Evolutionary conservation across 1,284 basidiomycete species (phyloP), one percentile per base, ranked within the genome.

Genomic region (Ceratobasidium sp.): DNA sequence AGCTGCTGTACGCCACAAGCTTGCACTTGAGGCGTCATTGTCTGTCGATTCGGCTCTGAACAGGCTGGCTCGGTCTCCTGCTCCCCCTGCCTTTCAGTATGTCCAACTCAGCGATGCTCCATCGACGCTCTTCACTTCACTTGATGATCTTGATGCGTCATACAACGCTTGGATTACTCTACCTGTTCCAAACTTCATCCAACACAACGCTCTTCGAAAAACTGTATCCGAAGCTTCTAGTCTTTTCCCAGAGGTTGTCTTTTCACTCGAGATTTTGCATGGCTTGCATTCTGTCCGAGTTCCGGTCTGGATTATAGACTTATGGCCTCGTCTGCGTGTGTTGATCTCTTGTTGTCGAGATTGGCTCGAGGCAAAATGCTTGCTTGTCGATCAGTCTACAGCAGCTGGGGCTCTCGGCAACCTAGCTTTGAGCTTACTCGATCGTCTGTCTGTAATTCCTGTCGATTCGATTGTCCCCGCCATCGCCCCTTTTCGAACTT

Each of bases 401-500:
- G n/a, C n/a, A n/a, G n/a, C n/a, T 44, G 43, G 43, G 18, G 18
- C 18, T 18, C 18, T 11, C 43, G 18, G 43, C 11, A 11, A 11
- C 43, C 43, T 44, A 44, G 35, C 35, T 38, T 38, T 38, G 35
- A 11, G 35, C 35, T 38, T 11, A 11, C 35, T 38, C 35, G 43
- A 9, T 44, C 43, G 18, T 11, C 43, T 44, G 43, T 9, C 43
- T 44, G 43, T 44, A 44, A n/a, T n/a, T n/a, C n/a, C 61, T n/a
- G 13, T 63, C 21, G 61, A 63, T 23, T 49, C 46, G 4, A 23
- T 32, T 32, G 16, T 18, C 28, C 46, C 61, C 43, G 23, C 43
- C 41, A n/a, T 38, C 21, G 30, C 23, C n/a, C 46, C 49, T 30
- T 26, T 63, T 26, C 61, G 47, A 9, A 63, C 61, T 1, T 63